Conservation (phyloP, 257 asterid genomes). For the Hygrophila difformis region DNA sequence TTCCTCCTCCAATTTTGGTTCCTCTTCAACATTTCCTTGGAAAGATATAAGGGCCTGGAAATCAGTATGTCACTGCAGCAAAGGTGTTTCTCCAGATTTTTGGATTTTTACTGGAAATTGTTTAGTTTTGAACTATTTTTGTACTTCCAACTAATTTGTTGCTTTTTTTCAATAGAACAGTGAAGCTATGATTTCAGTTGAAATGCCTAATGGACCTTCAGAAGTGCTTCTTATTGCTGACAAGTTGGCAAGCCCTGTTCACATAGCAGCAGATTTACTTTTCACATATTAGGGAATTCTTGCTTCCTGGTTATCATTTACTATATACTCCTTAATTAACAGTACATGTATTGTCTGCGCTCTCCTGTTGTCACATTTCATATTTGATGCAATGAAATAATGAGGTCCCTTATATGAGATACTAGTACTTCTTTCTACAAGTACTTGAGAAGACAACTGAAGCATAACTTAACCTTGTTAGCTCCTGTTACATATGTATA, state of each 20-base stretch:
- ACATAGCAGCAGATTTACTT: conserved; percentile 94
- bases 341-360: not conserved
- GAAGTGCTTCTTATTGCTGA: conserved; percentile 98
- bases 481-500: no score
- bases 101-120: conserved; percentile 3
- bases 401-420: conserved; percentile 1
- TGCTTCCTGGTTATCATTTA: conserved; percentile 10
- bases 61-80: conserved; percentile 96
- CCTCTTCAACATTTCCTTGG: no score
- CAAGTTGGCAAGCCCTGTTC: conserved; percentile 76
- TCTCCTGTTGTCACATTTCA: conserved; percentile 4
- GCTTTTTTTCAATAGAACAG: conserved; percentile 61
- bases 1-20: no score
- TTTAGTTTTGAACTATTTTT: no score
- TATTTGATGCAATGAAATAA: conserved; percentile 9
- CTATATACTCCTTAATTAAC: not conserved
- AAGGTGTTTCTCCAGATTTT: conserved; percentile 93
- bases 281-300: conserved; percentile 36
- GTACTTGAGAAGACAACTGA: not conserved
- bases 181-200: conserved; percentile 95
- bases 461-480: conserved; percentile 6
- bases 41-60: conserved; percentile 96
- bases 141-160: no score
- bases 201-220: conserved; percentile 99
- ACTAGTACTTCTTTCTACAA: not conserved